These are phyloP conservation scores for Flaveria trinervia DNA, from an alignment of 129 eudicot genomes.

Conservation along the genomic window DNA sequence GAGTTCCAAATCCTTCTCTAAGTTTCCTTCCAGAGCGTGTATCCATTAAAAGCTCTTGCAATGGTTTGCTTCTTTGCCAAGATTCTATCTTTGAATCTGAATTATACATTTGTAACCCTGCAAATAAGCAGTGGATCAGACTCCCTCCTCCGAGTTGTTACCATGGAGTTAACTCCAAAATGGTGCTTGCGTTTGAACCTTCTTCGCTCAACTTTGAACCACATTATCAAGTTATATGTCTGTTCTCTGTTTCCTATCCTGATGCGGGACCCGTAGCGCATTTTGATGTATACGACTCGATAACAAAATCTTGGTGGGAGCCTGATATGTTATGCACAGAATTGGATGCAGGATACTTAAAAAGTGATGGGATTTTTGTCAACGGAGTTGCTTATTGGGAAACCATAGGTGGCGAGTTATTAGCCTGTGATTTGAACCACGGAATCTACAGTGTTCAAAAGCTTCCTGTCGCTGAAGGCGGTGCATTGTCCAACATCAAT, in stretches of 20 bases:
- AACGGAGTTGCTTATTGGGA: slow-evolving; percentile 55
- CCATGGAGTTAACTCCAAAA: slow-evolving; percentile 43
- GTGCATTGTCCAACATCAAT: slow-evolving; percentile 33
- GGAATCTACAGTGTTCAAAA: slow-evolving; percentile 35
- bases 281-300: slow-evolving; percentile 61
- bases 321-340: slow-evolving; percentile 33
- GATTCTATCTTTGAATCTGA: neutral
- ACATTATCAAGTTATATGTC: slow-evolving; percentile 44
- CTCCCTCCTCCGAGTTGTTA: slow-evolving; percentile 40
- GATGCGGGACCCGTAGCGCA: slow-evolving; percentile 19
- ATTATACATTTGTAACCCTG: slow-evolving; percentile 58
- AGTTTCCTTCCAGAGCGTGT: slow-evolving; percentile 35
- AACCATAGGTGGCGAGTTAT: slow-evolving; percentile 36
- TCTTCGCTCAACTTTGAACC: slow-evolving; percentile 40
- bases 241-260: slow-evolving; percentile 39
- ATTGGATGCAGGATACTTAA: slow-evolving; percentile 16
- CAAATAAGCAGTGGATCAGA: slow-evolving; percentile 27
- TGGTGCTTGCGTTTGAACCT: slow-evolving; percentile 59
- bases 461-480: slow-evolving; percentile 25
- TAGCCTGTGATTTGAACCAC: slow-evolving; percentile 46
- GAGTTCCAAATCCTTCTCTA: slow-evolving; percentile 50
- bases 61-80: slow-evolving; percentile 61
- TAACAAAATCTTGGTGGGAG: slow-evolving; percentile 45
- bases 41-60: slow-evolving; percentile 45
- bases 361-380: slow-evolving; percentile 41